Evolutionary conservation across 1,284 basidiomycete species (phyloP), one percentile per base, ranked within the genome.

Genomic region (Rhodotorula sp.): DNA sequence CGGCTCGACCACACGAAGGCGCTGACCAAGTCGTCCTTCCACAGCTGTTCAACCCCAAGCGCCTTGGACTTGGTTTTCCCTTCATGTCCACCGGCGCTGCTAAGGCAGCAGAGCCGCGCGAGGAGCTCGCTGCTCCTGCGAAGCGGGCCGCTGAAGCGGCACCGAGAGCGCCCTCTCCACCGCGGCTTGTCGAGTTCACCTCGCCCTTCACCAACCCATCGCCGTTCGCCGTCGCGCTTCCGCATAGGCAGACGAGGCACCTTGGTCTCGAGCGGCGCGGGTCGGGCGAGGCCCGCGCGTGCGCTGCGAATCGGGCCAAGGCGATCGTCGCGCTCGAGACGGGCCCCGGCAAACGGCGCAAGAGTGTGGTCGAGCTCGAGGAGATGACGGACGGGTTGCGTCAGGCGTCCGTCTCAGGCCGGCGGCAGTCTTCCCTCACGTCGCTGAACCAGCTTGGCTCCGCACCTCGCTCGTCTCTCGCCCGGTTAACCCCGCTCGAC

Each of bases 331-430:
- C 59, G 13, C 15, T 60, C 37, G 64, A 60, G 53, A 59, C n/a
- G 37, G 27, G 39, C 12, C 34, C 66, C 21, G 63, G 57, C 29
- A 55, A 65, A n/a, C 32, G 68, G 17, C 46, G 68, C 54, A 61
- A 66, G 48, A 70, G 68, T 53, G 32, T 66, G 2, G 61, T 66
- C 48, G 69, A 70, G 3, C 19, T 70, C 21, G 69, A 70, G 22
- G 54, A 36, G 29, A 48, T 57, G 29, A 63, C 61, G 39, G 56
- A 66, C 9, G 32, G 41, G 15, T 0, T 66, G 17, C 29, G 60
- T 0, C 44, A 50, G 8, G 34, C n/a, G 0, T 25, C 56, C n/a
- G 39, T 58, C n/a, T n/a, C 57, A 3, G 55, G 34, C 1, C 54
- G 69, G 4, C 48, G 69, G 15, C 46, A 56, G 1, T 63, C 64